phyloP scores from a whole-genome alignment of 306 rosid species.

The Lotus japonicus region DNA sequence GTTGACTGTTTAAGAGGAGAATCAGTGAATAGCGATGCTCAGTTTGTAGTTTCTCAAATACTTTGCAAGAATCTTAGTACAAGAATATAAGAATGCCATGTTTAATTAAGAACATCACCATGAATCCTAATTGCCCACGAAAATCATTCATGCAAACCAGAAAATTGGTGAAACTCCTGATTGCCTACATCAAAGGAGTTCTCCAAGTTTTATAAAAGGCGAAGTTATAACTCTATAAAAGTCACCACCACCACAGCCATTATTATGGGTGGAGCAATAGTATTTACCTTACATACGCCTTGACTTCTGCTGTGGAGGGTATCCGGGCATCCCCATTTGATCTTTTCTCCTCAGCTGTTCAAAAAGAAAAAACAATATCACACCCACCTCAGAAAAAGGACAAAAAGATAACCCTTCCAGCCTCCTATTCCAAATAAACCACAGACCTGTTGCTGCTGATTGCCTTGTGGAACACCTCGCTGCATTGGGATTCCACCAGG shows the following conservation, averaged over 20 bases:
- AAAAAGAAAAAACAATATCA: constrained; percentile 17
- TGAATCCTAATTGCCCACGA: not conserved
- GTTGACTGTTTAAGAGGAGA: constrained; percentile 6
- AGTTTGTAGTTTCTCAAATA: not conserved
- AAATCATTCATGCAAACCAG: constrained; percentile 5
- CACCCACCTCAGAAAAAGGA: not conserved
- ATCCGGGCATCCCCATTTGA: constrained; percentile 59
- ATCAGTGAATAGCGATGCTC: not conserved
- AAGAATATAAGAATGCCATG: not conserved
- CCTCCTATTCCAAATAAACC: not conserved
- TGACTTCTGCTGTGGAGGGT: constrained; percentile 76
- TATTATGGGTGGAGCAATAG: not conserved
- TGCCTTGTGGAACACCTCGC: constrained; percentile 79
- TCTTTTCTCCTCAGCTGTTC: constrained; percentile 79
- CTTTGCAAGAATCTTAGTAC: not conserved
- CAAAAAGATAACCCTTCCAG: not conserved
- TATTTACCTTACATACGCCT: constrained; percentile 60
- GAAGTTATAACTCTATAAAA: constrained; percentile 7
- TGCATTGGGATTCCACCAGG: constrained; percentile 84
- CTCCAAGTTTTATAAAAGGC: not conserved
- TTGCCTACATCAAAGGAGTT: not conserved
- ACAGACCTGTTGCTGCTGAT: constrained; percentile 83
- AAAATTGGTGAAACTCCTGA: not conserved
- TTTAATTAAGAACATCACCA: constrained; percentile 13
- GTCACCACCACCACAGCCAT: not conserved